A percentile compares a stretch with the other conserved stretches of the same genome.
Conservation (phyloP, 192 early-diverging fungal species). For the Irineochytrium annulatum region DNA sequence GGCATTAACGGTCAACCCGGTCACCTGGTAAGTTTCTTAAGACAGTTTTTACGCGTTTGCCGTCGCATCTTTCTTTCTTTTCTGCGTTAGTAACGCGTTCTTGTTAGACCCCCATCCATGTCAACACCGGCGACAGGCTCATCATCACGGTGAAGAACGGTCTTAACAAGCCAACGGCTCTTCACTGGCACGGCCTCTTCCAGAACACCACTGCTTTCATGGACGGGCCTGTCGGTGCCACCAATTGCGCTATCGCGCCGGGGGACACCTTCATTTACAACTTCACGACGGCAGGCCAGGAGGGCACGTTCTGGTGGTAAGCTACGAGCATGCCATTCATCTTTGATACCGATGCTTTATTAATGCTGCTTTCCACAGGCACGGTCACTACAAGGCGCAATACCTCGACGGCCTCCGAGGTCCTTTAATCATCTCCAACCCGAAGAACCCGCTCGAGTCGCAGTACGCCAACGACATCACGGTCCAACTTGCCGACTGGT, state of each 20-base stretch:
- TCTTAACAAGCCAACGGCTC: slow-evolving; percentile 43
- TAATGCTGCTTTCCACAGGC: no score
- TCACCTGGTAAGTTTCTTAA: neutral
- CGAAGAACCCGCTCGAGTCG: slow-evolving; percentile 44
- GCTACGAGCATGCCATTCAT: no score
- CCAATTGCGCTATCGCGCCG: slow-evolving; percentile 71
- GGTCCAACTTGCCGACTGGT: slow-evolving; percentile 69
- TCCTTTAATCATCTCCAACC: slow-evolving; percentile 68
- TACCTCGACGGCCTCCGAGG: slow-evolving; percentile 74
- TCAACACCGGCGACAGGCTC: slow-evolving; percentile 15
- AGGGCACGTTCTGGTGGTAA: slow-evolving; percentile 31
- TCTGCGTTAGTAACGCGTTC: neutral
- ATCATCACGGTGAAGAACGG: slow-evolving; percentile 23
- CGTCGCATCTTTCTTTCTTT: no score
- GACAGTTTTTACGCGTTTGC: neutral
- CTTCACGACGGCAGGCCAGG: slow-evolving; percentile 44
- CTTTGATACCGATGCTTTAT: no score
- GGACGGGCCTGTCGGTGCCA: slow-evolving; percentile 70
- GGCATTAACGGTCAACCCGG: slow-evolving; percentile 11
- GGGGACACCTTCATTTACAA: slow-evolving; percentile 66
- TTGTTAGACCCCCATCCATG: slow-evolving; percentile 11
- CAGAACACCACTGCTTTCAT: slow-evolving; percentile 65
- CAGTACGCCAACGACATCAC: slow-evolving; percentile 67
- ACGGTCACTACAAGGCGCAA: slow-evolving; percentile 39
- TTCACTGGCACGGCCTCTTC: slow-evolving; percentile 74